These are phyloP conservation scores for Vitis rotundifolia DNA, from an alignment of 164 flowering plant genomes.

Conservation along the genomic window DNA sequence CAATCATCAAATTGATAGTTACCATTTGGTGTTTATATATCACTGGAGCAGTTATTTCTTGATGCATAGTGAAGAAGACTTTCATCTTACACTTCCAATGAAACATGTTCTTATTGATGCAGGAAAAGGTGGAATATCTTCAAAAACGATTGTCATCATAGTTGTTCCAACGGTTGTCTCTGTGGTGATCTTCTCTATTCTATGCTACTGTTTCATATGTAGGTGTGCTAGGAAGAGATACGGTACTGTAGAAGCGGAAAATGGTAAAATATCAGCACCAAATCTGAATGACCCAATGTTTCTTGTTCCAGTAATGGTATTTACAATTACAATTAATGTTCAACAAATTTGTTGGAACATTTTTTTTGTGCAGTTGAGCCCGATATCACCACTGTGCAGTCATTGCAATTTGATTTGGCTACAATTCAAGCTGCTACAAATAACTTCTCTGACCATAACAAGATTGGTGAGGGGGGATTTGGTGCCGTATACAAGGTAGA, in stretches of 20 bases:
- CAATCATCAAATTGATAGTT: no score
- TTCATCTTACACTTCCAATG: no score
- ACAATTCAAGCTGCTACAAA: conserved; percentile 19
- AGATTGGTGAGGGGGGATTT: conserved; percentile 29
- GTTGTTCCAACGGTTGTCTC: conserved; percentile 10
- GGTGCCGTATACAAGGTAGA: conserved; percentile 29
- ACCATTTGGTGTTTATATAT: no score
- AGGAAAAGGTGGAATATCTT: conserved; percentile 14
- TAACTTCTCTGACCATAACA: conserved; percentile 21
- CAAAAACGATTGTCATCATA: conserved; percentile 16
- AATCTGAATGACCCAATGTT: no score
- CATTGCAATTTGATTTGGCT: conserved; percentile 15
- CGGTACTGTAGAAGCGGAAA: neutral
- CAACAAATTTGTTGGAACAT: no score
- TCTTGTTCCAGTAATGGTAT: no score
- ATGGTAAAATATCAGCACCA: conserved; percentile 4
- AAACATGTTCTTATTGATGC: neutral
- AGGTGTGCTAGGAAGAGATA: conserved; percentile 12
- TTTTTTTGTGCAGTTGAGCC: conserved; percentile 3
- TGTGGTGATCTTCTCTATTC: conserved; percentile 5
- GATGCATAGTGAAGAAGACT: no score
- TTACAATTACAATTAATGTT: no score
- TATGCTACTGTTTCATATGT: conserved; percentile 11
- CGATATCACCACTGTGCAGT: conserved; percentile 16
- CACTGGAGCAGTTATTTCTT: no score